A percentile compares a stretch with the other conserved stretches of the same genome.
phyloP scores from a whole-genome alignment of 768 basidiomycete genomes.

The Lentinula raphanica region DNA sequence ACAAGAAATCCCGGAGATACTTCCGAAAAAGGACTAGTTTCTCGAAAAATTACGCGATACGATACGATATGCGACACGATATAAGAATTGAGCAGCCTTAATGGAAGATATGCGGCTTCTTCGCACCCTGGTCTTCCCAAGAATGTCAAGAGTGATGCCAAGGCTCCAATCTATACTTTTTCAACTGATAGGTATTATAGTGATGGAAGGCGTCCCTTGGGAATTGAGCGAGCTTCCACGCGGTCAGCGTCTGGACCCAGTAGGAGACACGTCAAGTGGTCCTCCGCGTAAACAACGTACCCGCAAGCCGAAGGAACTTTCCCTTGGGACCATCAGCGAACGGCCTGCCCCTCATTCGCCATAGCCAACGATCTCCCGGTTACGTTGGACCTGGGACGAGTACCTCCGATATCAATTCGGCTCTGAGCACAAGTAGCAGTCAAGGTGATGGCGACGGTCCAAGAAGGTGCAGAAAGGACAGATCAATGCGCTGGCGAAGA shows the following conservation, averaged over 20 bases:
- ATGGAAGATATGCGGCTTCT: conserved; percentile 22
- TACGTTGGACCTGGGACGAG: conserved; percentile 58
- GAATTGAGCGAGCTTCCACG: conserved; percentile 66
- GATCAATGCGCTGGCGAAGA: conserved; percentile 87
- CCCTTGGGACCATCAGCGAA: conserved; percentile 73
- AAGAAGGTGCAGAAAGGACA: conserved; percentile 88
- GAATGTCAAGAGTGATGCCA: conserved; percentile 75
- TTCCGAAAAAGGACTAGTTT: too few species aligned
- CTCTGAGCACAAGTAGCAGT: conserved; percentile 12
- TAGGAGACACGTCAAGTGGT: conserved; percentile 58
- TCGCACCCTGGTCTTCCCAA: conserved; percentile 36
- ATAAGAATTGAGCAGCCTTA: too few species aligned
- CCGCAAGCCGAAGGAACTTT: conserved; percentile 60
- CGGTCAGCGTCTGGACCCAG: conserved; percentile 54
- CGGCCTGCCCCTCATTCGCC: conserved; percentile 39
- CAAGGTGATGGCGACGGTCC: conserved; percentile 44
- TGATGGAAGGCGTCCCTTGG: conserved; percentile 75
- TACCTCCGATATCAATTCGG: conserved; percentile 54
- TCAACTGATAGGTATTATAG: conserved; percentile 30
- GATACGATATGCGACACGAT: too few species aligned
- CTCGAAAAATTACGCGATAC: too few species aligned
- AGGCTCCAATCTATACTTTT: conserved; percentile 4
- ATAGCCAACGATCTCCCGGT: conserved; percentile 37
- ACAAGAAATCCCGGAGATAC: too few species aligned
- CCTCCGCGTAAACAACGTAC: conserved; percentile 64